Evolutionary conservation across 805 yeast species (phyloP).

Genomic region (Saccharomyces paradoxus): DNA sequence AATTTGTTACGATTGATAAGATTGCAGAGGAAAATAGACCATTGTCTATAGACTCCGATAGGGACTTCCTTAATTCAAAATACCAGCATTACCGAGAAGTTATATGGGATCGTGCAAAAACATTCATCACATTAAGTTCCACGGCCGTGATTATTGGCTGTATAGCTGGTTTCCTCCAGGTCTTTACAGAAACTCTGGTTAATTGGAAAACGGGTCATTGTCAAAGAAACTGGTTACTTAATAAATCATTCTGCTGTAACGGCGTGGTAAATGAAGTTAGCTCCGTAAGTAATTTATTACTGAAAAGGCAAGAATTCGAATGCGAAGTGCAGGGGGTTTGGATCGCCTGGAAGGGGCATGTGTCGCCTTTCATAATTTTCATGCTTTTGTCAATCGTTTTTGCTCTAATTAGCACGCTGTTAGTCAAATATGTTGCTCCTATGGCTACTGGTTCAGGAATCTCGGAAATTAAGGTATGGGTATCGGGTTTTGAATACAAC

Average conservation of each 20-base stretch:
- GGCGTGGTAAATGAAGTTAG: slow-evolving; percentile 30
- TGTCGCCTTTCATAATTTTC: slow-evolving; percentile 47
- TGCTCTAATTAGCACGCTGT: slow-evolving; percentile 54
- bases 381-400: slow-evolving; percentile 51
- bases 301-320: slow-evolving; percentile 28
- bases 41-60: slow-evolving; percentile 27
- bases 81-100: slow-evolving; percentile 8
- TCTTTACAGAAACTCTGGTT: slow-evolving; percentile 81
- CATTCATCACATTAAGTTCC: slow-evolving; percentile 64
- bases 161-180: slow-evolving; percentile 74
- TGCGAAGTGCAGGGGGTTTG: slow-evolving; percentile 52
- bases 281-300: slow-evolving; percentile 13
- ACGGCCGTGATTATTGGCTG: slow-evolving; percentile 75
- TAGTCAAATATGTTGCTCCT: slow-evolving; percentile 71
- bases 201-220: slow-evolving; percentile 77
- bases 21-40: slow-evolving; percentile 46
- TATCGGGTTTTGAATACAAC: slow-evolving; percentile 72
- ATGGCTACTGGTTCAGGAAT: slow-evolving; percentile 96
- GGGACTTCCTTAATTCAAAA: slow-evolving; percentile 6
- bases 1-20: slow-evolving; percentile 66
- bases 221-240: slow-evolving; percentile 56
- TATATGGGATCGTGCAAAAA: slow-evolving; percentile 25
- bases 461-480: slow-evolving; percentile 90
- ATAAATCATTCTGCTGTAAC: slow-evolving; percentile 73
- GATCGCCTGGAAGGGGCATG: slow-evolving; percentile 50